A percentile compares a stretch with the other conserved stretches of the same genome.
Conservation (phyloP, 768 basidiomycete genomes). For the Gloeophyllum trabeum region DNA sequence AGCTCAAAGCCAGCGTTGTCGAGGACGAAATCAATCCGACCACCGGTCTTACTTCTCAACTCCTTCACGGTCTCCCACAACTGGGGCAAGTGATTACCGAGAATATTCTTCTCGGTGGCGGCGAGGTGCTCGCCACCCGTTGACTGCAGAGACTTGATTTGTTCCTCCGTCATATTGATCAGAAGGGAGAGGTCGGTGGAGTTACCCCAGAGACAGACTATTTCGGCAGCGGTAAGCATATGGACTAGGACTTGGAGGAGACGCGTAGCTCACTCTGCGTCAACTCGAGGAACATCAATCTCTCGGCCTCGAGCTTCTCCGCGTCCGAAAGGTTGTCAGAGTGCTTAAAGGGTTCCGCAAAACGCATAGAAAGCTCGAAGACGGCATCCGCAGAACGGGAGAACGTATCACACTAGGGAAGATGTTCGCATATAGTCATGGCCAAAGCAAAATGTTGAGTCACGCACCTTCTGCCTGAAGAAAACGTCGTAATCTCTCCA, state of each 20-base stretch:
- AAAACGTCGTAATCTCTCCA: conserved; percentile 93
- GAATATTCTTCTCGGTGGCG: conserved; percentile 91
- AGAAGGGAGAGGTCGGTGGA: conserved; percentile 90
- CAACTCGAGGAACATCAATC: conserved; percentile 83
- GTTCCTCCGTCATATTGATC: conserved; percentile 97
- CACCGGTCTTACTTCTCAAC: conserved; percentile 58
- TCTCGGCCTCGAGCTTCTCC: conserved; percentile 60
- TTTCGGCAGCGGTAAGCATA: neutral
- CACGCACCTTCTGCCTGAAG: conserved; percentile 74
- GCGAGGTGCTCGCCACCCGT: conserved; percentile 94
- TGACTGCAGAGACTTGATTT: conserved; percentile 92
- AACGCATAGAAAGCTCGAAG: conserved; percentile 87
- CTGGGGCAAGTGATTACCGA: conserved; percentile 69
- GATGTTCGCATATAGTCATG: conserved; percentile 5
- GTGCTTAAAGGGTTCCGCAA: conserved; percentile 73
- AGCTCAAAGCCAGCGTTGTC: conserved; percentile 86
- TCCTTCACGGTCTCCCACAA: conserved; percentile 69
- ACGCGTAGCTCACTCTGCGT: conserved; percentile 81
- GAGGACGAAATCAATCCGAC: conserved; percentile 71
- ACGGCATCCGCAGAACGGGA: conserved; percentile 87
- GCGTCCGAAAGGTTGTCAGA: conserved; percentile 36
- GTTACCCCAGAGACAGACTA: conserved; percentile 95
- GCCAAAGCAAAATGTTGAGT: neutral
- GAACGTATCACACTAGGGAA: conserved; percentile 79
- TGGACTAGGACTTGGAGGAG: conserved; percentile 1